phyloP scores from a whole-genome alignment of 352 stramenopile genomes.

The Globisporangium cylindrosporum region DNA sequence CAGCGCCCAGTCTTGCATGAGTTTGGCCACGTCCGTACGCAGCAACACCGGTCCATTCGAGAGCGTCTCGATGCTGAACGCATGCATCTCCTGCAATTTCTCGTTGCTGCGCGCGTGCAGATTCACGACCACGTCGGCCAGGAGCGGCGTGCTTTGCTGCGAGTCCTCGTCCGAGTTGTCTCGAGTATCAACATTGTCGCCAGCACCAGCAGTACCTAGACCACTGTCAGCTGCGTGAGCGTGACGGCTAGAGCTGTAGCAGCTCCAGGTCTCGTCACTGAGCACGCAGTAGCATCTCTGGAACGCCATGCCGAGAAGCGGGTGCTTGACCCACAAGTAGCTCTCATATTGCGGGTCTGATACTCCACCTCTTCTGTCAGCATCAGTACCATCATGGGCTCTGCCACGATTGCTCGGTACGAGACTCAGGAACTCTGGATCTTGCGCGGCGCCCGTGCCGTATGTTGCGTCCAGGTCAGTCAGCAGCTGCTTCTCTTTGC shows the following conservation, averaged over 20 bases:
- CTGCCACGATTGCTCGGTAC: constrained; percentile 11
- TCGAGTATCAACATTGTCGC: neutral
- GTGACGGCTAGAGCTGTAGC: constrained; percentile 28
- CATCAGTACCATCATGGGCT: neutral
- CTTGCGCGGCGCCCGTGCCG: constrained; percentile 34
- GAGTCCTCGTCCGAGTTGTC: neutral
- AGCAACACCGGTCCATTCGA: constrained; percentile 38
- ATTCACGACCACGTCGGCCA: constrained; percentile 29
- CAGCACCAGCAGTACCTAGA: neutral
- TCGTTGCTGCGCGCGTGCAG: constrained; percentile 24
- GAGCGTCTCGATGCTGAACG: constrained; percentile 38
- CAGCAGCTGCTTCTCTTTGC: constrained; percentile 56
- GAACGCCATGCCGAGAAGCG: constrained; percentile 26
- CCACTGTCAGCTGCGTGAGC: constrained; percentile 10
- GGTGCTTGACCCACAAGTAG: constrained; percentile 43
- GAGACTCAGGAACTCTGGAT: constrained; percentile 29
- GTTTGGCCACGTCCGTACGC: constrained; percentile 25
- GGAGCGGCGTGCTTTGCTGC: constrained; percentile 16
- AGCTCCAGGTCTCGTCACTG: constrained; percentile 25
- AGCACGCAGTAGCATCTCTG: constrained; percentile 40
- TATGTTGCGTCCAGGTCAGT: constrained; percentile 61
- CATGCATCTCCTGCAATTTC: constrained; percentile 28
- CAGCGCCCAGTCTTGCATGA: constrained; percentile 34
- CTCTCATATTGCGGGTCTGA: constrained; percentile 23
- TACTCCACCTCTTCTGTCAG: too few species aligned